Evolutionary conservation across 495 filamentous ascomycete genomes (phyloP), one percentile per base, ranked within the genome.

Genomic region (Hypoxylon intermedium): DNA sequence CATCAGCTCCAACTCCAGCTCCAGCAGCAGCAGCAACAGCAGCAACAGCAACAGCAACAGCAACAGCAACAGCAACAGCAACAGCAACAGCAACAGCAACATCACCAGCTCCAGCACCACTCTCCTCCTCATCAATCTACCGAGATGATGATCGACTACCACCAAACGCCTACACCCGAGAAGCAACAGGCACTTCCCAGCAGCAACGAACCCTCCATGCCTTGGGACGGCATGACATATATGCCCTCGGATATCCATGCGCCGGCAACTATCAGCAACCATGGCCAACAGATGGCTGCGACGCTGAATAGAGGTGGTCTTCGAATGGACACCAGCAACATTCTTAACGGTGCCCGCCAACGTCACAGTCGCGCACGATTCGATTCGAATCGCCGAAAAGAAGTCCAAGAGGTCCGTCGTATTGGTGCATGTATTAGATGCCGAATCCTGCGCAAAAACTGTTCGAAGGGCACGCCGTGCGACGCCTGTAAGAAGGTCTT

Each of bases 391-490:
- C 75, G 91, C 48, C 82, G 91, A 43, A 86, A 86, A 65, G 88
- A 96, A 69, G 90, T 96, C 2, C 87, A 91, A 65, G 86, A 88
- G 64, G 85, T 94, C 23, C 82, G 91, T 20, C 90, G 91, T 65
- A 80, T 84, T 20, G 91, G 91, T 16, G 91, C 91, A 11, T 96
- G 91, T 65, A 90, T 93, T 49, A 84, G 91, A 40, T 96, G 91
- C 74, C 83, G 89, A 2, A 92, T 96, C 77, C 76, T 96, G 9
- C 89, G 91, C 67, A 96, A 96, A 74, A 88, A 89, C 1, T 96
- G 91, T 66, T 93, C 89, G 3, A 84, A 84, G 11, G 89, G 88
- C 21, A 87, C 78, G n/a, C 91, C 91, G 3, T 96, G 91, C 67
- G 84, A 80, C 16, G 89, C 89, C n/a, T 96, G 91, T 56, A 78